Evolutionary conservation across 768 basidiomycete species (phyloP), one percentile per base, ranked within the genome.

Genomic region (Tricholoma furcatifolium): DNA sequence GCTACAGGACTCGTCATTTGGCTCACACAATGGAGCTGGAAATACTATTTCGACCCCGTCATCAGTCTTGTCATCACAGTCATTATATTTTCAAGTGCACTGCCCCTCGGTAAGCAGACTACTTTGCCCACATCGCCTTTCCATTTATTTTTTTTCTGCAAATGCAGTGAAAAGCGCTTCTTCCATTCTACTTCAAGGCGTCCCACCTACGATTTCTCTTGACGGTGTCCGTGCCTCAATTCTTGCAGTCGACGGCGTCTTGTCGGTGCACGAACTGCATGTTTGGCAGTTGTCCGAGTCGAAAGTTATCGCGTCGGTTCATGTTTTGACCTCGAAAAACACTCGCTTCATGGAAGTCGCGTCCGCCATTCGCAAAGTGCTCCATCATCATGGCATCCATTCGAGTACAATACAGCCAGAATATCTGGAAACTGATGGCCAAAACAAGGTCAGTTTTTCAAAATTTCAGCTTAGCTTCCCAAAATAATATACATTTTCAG

Each of bases 251-350:
- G 79, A 88, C 3, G 96, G 97, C 43, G 97, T 95, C 23, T 70
- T 86, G 47, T 90, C 89, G 20, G 61, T 98, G 24, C 97, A 98
- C 62, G 93, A 98, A 65, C 78, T 99, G 23, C 97, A 99, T 70
- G 84, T 98, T 48, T 99, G 97, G 97, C 93, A 96, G 63, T 81
- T 99, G 43, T 95, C 93, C 9, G 97, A 99, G 71, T 84, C 82
- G 51, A 98, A 97, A 67, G 84, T 94, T 50, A 88, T 99, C 39
- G 95, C 95, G 9, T 95, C 91, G 2, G 96, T 99, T 21, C 97
- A 99, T 70, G 92, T 99, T 43, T 81, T 91, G 60, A 84, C 93
- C 7, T 85, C 85, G 35, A 79, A 85, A 44, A 82, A 83, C 18
- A 79, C 84, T 51, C 94, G 97, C 62, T 98, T 98, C 66, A 98